Conservation (phyloP, 1,139 yeast species). For the Suhomyces coccinellae region DNA sequence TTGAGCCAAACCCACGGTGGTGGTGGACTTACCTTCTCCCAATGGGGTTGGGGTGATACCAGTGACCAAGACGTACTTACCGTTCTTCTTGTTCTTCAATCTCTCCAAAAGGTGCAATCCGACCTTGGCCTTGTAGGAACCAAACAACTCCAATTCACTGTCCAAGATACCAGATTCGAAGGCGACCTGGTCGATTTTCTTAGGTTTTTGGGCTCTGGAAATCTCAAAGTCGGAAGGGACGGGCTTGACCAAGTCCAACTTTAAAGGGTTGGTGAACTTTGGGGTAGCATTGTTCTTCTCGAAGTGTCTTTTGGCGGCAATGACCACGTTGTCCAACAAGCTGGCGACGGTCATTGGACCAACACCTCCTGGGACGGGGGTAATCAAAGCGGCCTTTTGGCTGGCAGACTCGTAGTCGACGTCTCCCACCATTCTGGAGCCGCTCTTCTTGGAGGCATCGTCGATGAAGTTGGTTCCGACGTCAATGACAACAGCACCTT, state of each 20-base stretch:
- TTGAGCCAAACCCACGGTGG: constrained; percentile 78
- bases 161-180: constrained; percentile 62
- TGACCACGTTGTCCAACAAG: constrained; percentile 82
- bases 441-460: constrained; percentile 53
- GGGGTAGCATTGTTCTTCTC: constrained; percentile 48
- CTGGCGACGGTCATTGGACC: constrained; percentile 92
- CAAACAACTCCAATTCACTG: constrained; percentile 68
- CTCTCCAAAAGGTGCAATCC: constrained; percentile 73
- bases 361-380: constrained; percentile 89
- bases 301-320: constrained; percentile 69
- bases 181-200: constrained; percentile 62
- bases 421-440: constrained; percentile 74
- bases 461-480: constrained; percentile 78
- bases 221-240: constrained; percentile 79
- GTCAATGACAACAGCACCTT: constrained; percentile 69
- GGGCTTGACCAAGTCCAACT: constrained; percentile 51
- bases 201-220: constrained; percentile 72
- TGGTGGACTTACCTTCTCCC: constrained; percentile 82
- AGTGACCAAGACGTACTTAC: constrained; percentile 70
- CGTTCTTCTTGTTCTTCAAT: constrained; percentile 57
- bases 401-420: constrained; percentile 64
- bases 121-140: constrained; percentile 75
- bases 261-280: constrained; percentile 52
- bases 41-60: constrained; percentile 84
- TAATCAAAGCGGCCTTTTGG: constrained; percentile 58